Evolutionary conservation across 345 rosid genomes (phyloP).

Genomic region (Eucalyptus virginea): DNA sequence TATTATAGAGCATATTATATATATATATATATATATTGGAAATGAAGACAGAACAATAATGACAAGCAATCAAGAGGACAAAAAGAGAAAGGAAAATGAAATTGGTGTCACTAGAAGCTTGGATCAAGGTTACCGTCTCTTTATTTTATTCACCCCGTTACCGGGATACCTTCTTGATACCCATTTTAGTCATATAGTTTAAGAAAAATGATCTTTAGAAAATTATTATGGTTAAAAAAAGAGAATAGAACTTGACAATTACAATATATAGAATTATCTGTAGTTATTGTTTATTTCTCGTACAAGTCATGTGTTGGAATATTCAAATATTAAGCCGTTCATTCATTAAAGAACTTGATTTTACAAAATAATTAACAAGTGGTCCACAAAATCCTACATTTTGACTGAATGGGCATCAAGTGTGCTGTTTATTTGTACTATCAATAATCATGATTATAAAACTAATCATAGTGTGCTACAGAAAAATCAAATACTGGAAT

Average conservation of each 20-base stretch:
- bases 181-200: neutral
- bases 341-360: neutral
- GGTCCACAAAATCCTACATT: neutral
- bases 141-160: neutral
- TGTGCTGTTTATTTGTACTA: neutral
- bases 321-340: accelerated
- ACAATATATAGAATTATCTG: neutral
- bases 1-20: neutral
- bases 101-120: neutral
- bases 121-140: neutral
- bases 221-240: neutral
- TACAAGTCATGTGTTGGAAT: too few species aligned
- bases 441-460: neutral
- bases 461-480: neutral
- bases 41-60: too few species aligned
- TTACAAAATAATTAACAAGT: too few species aligned
- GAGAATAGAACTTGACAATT: neutral
- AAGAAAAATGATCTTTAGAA: neutral
- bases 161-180: neutral
- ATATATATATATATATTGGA: too few species aligned
- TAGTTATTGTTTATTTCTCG: neutral
- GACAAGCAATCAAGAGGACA: neutral
- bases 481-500: neutral
- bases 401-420: neutral
- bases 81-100: neutral